phyloP scores from a whole-genome alignment of 2,329 filamentous ascomycete species.

The Exophiala sp. region DNA sequence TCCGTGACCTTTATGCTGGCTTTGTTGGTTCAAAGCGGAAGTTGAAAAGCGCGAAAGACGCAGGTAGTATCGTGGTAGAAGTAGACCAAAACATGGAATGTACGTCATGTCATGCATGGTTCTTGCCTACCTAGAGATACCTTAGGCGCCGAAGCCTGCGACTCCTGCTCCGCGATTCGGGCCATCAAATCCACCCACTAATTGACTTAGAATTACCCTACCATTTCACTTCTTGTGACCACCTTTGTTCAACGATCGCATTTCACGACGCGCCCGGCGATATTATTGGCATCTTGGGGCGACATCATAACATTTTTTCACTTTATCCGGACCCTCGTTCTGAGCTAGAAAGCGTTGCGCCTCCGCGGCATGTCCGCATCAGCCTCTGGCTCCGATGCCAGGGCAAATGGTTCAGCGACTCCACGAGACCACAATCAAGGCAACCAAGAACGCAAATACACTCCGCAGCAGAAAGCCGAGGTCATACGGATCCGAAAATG shows the following conservation, averaged over 20 bases:
- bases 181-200: slow-evolving; percentile 10
- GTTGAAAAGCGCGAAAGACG: too few relatives aligned
- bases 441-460: slow-evolving; percentile 62
- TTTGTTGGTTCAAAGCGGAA: too few relatives aligned
- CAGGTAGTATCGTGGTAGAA: too few relatives aligned
- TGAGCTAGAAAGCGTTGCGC: neutral
- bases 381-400: slow-evolving; percentile 45
- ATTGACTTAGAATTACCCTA: slow-evolving; percentile 3
- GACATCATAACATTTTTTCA: neutral
- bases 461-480: slow-evolving; percentile 83
- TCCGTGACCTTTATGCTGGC: too few relatives aligned
- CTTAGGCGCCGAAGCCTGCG: too few relatives aligned
- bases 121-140: too few relatives aligned
- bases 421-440: slow-evolving; percentile 49
- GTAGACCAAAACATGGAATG: too few relatives aligned
- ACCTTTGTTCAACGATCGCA: slow-evolving; percentile 12
- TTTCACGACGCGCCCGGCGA: neutral
- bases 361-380: slow-evolving; percentile 37
- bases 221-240: slow-evolving; percentile 16
- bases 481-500: slow-evolving; percentile 86
- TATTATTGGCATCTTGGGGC: neutral
- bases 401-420: slow-evolving; percentile 39
- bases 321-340: neutral
- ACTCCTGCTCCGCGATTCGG: neutral
- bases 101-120: too few relatives aligned